Evolutionary conservation across 1,284 basidiomycete genomes (phyloP).

Genomic region (Microbotryomycetes sp.): DNA sequence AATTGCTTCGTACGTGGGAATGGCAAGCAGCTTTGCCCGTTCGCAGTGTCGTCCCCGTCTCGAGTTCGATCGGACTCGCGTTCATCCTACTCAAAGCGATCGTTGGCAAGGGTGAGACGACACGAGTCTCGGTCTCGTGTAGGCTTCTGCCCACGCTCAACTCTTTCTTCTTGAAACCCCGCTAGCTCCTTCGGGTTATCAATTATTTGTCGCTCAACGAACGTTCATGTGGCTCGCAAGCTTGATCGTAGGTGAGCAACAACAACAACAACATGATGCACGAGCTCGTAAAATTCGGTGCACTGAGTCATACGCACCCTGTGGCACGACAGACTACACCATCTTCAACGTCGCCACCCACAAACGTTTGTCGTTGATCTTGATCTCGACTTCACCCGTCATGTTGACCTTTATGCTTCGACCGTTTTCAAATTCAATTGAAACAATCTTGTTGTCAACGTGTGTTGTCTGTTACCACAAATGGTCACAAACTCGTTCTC

Average conservation of each 20-base stretch:
- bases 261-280: not conserved
- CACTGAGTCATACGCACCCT: not conserved
- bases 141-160: not conserved
- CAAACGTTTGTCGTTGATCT: conserved; percentile 11
- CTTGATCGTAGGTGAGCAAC: conserved; percentile 25
- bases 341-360: not conserved
- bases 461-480: not conserved
- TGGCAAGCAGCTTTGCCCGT: conserved; percentile 28
- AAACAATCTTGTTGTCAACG: conserved; percentile 34
- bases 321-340: conserved; percentile 5
- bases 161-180: not conserved
- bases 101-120: not conserved
- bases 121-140: not conserved
- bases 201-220: conserved; percentile 31
- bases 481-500: not conserved
- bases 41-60: conserved; percentile 35
- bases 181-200: conserved; percentile 14
- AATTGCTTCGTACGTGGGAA: conserved; percentile 32
- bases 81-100: conserved; percentile 18
- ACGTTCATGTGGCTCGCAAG: conserved; percentile 23
- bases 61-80: conserved; percentile 17
- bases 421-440: conserved; percentile 42
- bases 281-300: no score
- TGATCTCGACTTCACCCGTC: conserved; percentile 35
- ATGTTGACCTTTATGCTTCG: conserved; percentile 39